A percentile compares a stretch with the other conserved stretches of the same genome.
These are phyloP conservation scores for Leccinum ponderosum DNA, from an alignment of 1,284 basidiomycete genomes.

Conservation along the genomic window DNA sequence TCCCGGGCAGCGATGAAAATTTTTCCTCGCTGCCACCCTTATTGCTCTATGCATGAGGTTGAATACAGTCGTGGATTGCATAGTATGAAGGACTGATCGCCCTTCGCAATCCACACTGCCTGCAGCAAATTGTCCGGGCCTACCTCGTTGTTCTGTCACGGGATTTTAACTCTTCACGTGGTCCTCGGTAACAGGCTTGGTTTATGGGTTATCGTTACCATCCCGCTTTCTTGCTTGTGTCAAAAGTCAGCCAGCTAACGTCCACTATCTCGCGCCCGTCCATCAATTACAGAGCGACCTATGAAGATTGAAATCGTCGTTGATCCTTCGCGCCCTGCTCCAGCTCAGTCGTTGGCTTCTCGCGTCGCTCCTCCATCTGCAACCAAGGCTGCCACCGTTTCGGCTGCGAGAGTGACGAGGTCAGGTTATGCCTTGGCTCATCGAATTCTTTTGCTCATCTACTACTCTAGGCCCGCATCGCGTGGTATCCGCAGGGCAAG, in stretches of 20 bases:
- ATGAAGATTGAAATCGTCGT: constrained; percentile 99
- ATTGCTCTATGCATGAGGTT: constrained; percentile 16
- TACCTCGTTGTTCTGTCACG: constrained; percentile 33
- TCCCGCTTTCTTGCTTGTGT: constrained; percentile 45
- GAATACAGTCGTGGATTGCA: constrained; percentile 25
- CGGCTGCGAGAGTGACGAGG: constrained; percentile 42
- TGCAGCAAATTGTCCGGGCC: constrained; percentile 23
- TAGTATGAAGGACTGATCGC: constrained; percentile 30
- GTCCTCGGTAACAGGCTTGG: constrained; percentile 41
- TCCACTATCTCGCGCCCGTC: constrained; percentile 39
- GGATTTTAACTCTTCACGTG: constrained; percentile 30
- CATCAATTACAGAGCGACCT: constrained; percentile 75
- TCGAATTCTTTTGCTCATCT: constrained; percentile 10
- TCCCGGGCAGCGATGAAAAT: constrained; percentile 22
- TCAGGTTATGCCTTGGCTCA: constrained; percentile 33
- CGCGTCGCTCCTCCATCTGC: constrained; percentile 66
- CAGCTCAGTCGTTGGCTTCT: constrained; percentile 60
- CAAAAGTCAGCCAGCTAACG: constrained; percentile 65
- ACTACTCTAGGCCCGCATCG: constrained; percentile 25
- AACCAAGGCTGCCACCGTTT: constrained; percentile 22
- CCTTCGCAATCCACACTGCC: constrained; percentile 23
- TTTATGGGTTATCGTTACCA: constrained; percentile 33
- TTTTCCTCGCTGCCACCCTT: constrained; percentile 29
- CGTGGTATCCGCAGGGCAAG: constrained; percentile 54
- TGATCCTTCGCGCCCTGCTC: constrained; percentile 77